Conservation (phyloP, 2,329 filamentous ascomycete genomes). For the Celoporthe dispersa region DNA sequence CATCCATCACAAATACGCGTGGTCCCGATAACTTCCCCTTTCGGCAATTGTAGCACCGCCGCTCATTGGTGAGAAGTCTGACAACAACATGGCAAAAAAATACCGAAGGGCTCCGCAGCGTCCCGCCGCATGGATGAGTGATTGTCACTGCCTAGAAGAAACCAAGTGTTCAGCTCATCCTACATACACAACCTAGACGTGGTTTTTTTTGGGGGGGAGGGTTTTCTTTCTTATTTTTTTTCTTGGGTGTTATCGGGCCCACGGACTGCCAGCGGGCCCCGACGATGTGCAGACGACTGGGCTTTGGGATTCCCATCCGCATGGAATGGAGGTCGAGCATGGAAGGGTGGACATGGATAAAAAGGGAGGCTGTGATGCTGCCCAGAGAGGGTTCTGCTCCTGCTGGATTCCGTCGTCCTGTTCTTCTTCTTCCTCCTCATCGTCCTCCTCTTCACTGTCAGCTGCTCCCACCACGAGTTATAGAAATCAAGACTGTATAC, state of each 20-base stretch:
- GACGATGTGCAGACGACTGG: neutral
- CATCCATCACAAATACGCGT: neutral
- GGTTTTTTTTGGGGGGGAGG: too few relatives aligned
- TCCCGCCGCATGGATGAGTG: neutral
- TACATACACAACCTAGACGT: neutral
- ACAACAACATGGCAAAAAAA: too few relatives aligned
- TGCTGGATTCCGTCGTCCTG: too few relatives aligned
- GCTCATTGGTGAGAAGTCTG: neutral
- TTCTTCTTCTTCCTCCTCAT: neutral
- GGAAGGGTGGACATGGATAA: neutral
- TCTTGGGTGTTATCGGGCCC: neutral
- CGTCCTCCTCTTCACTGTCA: neutral
- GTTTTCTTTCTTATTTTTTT: neutral
- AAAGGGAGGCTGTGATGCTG: neutral
- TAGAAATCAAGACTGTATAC: neutral
- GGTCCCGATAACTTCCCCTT: neutral
- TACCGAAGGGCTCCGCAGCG: neutral
- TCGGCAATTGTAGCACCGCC: neutral
- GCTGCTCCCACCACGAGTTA: neutral
- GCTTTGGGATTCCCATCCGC: neutral
- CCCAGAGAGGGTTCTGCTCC: neutral
- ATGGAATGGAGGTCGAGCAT: neutral
- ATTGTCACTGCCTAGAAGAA: neutral
- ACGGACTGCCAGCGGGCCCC: neutral
- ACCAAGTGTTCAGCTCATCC: neutral